Conservation (phyloP, 306 rosid genomes). For the Cercis canadensis region DNA sequence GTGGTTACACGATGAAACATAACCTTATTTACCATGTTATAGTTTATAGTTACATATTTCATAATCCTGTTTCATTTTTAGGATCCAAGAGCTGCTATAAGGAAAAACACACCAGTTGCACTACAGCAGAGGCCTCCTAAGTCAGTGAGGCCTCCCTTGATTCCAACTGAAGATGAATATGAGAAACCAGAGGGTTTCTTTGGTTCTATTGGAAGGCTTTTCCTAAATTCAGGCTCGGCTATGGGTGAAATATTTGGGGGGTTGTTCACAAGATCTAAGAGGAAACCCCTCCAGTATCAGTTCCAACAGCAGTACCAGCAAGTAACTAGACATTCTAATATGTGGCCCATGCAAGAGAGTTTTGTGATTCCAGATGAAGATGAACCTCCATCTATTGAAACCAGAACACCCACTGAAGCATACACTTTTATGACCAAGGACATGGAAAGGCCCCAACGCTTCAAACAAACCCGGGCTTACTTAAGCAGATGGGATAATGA, state of each 20-base stretch:
- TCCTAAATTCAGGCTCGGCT: slow-evolving; percentile 73
- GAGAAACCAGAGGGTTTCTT: slow-evolving; percentile 81
- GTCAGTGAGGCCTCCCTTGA: slow-evolving; percentile 81
- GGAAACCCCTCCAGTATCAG: slow-evolving; percentile 67
- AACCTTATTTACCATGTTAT: not conserved
- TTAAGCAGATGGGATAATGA: slow-evolving; percentile 66
- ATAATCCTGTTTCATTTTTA: slow-evolving; percentile 33
- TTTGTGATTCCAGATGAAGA: slow-evolving; percentile 86
- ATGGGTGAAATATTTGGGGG: slow-evolving; percentile 67
- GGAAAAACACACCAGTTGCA: slow-evolving; percentile 55
- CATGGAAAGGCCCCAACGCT: slow-evolving; percentile 60
- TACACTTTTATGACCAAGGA: slow-evolving; percentile 75
- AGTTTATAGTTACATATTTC: not conserved
- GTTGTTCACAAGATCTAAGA: slow-evolving; percentile 66
- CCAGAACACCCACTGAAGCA: slow-evolving; percentile 57
- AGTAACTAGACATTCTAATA: slow-evolving; percentile 50
- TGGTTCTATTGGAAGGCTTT: slow-evolving; percentile 82
- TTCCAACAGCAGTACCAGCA: slow-evolving; percentile 72
- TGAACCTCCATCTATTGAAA: slow-evolving; percentile 83
- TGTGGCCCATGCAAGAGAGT: slow-evolving; percentile 96
- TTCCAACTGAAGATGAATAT: slow-evolving; percentile 78
- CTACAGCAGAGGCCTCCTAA: slow-evolving; percentile 68
- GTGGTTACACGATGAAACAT: not conserved
- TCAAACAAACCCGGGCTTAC: slow-evolving; percentile 57
- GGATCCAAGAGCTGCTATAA: slow-evolving; percentile 59